Conservation (phyloP, 2,329 filamentous ascomycete genomes). For the Parastagonospora avenae region DNA sequence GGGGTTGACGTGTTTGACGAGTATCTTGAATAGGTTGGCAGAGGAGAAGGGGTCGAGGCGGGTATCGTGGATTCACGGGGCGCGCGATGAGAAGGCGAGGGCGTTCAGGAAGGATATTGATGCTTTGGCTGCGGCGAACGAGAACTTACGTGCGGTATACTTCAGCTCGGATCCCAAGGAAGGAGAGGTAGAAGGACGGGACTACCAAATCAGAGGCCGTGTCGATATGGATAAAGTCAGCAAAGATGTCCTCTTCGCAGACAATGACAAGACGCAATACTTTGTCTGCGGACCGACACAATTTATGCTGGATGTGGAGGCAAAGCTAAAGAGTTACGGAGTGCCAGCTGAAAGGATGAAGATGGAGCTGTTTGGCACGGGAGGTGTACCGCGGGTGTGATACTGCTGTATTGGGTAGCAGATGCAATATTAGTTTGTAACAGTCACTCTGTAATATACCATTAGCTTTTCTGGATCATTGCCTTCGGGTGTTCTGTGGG, state of each 20-base stretch:
- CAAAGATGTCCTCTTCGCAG: slow-evolving; percentile 61
- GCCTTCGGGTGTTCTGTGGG: too few species aligned
- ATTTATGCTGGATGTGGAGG: slow-evolving; percentile 70
- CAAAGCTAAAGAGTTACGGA: slow-evolving; percentile 59
- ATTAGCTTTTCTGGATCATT: too few species aligned
- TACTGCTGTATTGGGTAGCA: background rate
- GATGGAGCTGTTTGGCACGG: slow-evolving; percentile 66
- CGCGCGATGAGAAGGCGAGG: slow-evolving; percentile 56
- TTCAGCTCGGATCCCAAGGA: slow-evolving; percentile 62
- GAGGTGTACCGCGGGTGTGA: slow-evolving; percentile 41
- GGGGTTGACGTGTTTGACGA: slow-evolving; percentile 68
- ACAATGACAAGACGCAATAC: slow-evolving; percentile 64
- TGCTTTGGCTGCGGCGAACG: slow-evolving; percentile 49
- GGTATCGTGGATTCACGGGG: slow-evolving; percentile 68
- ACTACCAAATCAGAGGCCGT: slow-evolving; percentile 65
- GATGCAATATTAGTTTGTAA: background rate
- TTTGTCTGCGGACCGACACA: slow-evolving; percentile 72
- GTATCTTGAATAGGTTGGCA: slow-evolving; percentile 65
- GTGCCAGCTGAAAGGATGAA: slow-evolving; percentile 65
- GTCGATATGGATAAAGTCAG: slow-evolving; percentile 64
- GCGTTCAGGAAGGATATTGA: slow-evolving; percentile 62
- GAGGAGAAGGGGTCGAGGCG: slow-evolving; percentile 47
- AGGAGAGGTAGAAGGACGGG: slow-evolving; percentile 53
- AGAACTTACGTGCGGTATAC: slow-evolving; percentile 59
- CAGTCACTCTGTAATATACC: too few species aligned